Conservation (phyloP, 2,329 filamentous ascomycete species). For the Cladosporium sphaerospermum region DNA sequence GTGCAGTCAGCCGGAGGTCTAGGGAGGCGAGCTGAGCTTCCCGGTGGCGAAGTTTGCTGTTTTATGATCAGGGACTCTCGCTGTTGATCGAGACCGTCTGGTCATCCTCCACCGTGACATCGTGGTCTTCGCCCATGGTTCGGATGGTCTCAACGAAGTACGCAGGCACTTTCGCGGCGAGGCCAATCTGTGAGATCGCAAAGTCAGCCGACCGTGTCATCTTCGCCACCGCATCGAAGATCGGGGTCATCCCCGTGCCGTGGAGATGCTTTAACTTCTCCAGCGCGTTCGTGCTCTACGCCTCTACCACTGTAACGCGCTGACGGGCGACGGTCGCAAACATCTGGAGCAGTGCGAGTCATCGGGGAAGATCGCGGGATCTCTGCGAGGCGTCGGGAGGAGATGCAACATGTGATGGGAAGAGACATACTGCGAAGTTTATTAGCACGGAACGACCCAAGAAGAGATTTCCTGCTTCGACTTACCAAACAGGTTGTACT, state of each 20-base stretch:
- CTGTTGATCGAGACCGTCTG: constrained; percentile 46
- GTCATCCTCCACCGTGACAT: constrained; percentile 70
- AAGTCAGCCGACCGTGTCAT: constrained; percentile 31
- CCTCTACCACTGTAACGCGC: neutral
- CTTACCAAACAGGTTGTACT: constrained; percentile 25
- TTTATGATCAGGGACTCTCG: neutral
- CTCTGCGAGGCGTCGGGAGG: neutral
- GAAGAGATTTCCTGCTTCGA: neutral
- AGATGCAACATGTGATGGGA: neutral
- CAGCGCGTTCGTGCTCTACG: neutral
- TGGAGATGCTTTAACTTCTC: neutral
- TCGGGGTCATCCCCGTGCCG: neutral
- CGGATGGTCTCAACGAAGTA: constrained; percentile 63
- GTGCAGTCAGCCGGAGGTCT: constrained; percentile 7
- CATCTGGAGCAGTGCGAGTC: neutral
- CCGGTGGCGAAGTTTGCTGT: neutral
- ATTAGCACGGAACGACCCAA: constrained; percentile 43
- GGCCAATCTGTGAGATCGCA: constrained; percentile 14
- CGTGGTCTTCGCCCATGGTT: constrained; percentile 54
- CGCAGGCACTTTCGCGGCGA: constrained; percentile 55
- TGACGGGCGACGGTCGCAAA: neutral
- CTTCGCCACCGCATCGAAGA: constrained; percentile 19
- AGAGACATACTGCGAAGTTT: neutral
- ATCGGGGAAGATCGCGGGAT: neutral
- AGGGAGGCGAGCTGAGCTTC: constrained; percentile 9